These are phyloP conservation scores for Sporothrix euskadiensis DNA, from an alignment of 2,329 filamentous ascomycete species.

Conservation along the genomic window DNA sequence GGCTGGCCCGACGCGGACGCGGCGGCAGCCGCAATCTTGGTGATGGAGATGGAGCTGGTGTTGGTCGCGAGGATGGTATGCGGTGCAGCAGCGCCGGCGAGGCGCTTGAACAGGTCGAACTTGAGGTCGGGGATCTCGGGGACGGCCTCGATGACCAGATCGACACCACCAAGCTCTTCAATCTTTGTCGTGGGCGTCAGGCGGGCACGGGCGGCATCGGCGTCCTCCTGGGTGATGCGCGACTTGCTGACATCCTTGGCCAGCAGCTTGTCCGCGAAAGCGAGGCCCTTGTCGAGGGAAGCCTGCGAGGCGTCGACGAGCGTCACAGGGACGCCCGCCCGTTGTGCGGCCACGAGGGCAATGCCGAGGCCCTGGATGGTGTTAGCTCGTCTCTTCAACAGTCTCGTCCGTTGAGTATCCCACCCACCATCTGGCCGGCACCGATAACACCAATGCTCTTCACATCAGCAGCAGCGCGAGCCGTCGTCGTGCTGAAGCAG, in stretches of 20 bases:
- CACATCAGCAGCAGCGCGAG: conserved; percentile 65
- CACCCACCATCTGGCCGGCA: conserved; percentile 87
- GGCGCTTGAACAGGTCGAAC: conserved; percentile 77
- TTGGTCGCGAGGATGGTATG: conserved; percentile 95
- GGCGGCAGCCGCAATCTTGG: conserved; percentile 86
- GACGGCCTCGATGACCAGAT: conserved; percentile 97
- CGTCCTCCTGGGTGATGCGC: conserved; percentile 77
- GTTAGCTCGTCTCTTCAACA: background rate
- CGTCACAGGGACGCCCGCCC: conserved; percentile 78
- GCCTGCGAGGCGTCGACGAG: conserved; percentile 82
- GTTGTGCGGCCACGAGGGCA: conserved; percentile 87
- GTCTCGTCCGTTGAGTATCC: conserved; percentile 1
- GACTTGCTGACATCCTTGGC: conserved; percentile 90
- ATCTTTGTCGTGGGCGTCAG: conserved; percentile 71
- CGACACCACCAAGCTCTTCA: conserved; percentile 75
- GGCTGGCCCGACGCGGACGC: conserved; percentile 41
- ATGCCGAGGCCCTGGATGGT: conserved; percentile 80
- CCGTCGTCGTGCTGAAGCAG: conserved; percentile 67
- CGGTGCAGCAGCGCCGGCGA: conserved; percentile 77
- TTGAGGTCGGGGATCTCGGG: conserved; percentile 90
- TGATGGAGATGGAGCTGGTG: conserved; percentile 98
- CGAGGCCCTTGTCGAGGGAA: conserved; percentile 83
- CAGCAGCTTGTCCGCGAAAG: conserved; percentile 92
- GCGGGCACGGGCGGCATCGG: conserved; percentile 69
- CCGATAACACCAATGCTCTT: conserved; percentile 90